Evolutionary conservation across 441 rosid genomes (phyloP), one percentile per base, ranked within the genome.

Genomic region (Pelargonium cotyledonis): DNA sequence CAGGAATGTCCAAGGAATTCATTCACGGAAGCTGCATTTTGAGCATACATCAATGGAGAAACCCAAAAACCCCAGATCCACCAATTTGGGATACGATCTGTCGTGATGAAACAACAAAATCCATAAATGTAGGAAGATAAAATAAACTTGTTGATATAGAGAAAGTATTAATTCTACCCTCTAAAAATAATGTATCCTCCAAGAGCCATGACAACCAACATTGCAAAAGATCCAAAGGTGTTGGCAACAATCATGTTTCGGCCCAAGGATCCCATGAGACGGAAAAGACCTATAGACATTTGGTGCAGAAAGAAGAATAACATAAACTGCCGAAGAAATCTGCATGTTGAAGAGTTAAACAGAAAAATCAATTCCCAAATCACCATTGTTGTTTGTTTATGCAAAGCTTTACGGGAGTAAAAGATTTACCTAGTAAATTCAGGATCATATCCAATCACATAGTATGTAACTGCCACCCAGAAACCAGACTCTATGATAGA

Each of bases 51-150:
- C 88, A 95, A 76, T 61, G 98, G 97, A 78, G 98, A 95, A 65
- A 90, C 64, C 99, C 98, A 95, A 82, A 78, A 95, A 74, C 98
- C 99, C 99, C 98, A 95, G 68, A 88, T 83, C 99, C 99, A 95
- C 99, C 98, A 90, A 15, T 74, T 76, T 8, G 98, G 98, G 68
- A 95, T 89, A 68, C 79, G 75, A 77, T 95, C 98, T 95, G 89
- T 70, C 71, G 80, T 46, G 70, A 64, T 26, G 66, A 75, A 69
- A 55, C 40, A 77, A 63, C 49, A 65, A 55, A 71, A 90, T 66
- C 97, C 97, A 38, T 4, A 57, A 65, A 68, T 1, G 23, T 21
- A 21, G 0, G 23, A 21, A 21, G 1, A 21, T 21, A 21, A 21
- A 21, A 21, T 41, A n/a, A 44, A 68, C 40, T 19, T 53, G 1